Conservation (phyloP, 1,284 basidiomycete species). For the Puccinia triticina region DNA sequence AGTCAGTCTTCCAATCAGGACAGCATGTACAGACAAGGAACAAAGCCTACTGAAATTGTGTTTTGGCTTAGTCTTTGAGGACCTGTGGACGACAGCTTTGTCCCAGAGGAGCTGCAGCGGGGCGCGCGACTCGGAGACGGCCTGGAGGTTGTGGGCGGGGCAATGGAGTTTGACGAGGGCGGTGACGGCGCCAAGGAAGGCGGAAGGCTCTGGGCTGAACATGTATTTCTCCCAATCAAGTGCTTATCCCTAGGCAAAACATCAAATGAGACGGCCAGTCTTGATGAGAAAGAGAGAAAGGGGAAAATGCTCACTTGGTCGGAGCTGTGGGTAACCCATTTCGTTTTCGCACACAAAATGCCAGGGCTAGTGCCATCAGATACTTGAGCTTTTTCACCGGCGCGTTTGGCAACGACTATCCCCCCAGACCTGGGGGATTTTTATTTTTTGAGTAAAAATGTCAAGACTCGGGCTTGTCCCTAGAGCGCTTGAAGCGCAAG, state of each 20-base stretch:
- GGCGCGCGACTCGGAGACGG: background rate
- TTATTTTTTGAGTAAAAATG: too few relatives aligned
- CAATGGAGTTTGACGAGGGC: slow-evolving; percentile 3
- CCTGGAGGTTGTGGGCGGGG: background rate
- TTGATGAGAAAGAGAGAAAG: background rate
- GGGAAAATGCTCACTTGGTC: slow-evolving; percentile 57
- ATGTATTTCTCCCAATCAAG: slow-evolving; percentile 38
- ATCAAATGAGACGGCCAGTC: background rate
- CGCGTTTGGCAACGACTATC: slow-evolving; percentile 71
- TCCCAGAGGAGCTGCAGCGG: background rate
- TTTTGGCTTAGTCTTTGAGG: background rate
- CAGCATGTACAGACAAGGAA: background rate
- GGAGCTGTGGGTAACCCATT: slow-evolving; percentile 64
- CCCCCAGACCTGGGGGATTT: too few relatives aligned
- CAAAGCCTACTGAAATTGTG: background rate
- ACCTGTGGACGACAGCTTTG: slow-evolving; percentile 13
- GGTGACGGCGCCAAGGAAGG: background rate
- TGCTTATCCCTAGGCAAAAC: slow-evolving; percentile 4
- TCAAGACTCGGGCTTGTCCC: too few relatives aligned
- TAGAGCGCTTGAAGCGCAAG: too few relatives aligned
- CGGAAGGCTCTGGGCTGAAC: slow-evolving; percentile 32
- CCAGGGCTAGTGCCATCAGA: slow-evolving; percentile 79
- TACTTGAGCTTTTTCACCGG: slow-evolving; percentile 74
- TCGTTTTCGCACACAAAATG: slow-evolving; percentile 74
- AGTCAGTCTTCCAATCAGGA: too few relatives aligned